These are phyloP conservation scores for Ascochyta viciae-villosae DNA, from an alignment of 2,329 filamentous ascomycete genomes.

Conservation along the genomic window DNA sequence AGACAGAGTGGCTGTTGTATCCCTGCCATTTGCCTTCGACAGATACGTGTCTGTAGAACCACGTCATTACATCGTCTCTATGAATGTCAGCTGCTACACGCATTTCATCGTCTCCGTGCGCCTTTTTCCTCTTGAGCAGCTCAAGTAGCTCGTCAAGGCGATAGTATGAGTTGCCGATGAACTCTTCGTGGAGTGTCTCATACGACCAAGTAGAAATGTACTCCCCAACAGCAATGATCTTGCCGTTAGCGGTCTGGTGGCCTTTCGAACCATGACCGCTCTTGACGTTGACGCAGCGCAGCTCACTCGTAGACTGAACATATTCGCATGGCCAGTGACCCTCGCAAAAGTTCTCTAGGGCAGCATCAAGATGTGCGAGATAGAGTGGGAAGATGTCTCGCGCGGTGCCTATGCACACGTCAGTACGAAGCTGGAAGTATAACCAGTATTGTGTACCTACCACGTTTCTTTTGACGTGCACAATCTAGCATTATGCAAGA, in stretches of 20 bases:
- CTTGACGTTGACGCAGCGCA: slow-evolving; percentile 52
- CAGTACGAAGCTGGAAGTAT: too few relatives aligned
- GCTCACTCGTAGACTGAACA: slow-evolving; percentile 36
- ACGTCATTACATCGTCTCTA: too few relatives aligned
- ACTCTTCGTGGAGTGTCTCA: too few relatives aligned
- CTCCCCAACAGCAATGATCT: too few relatives aligned
- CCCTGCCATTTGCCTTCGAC: slow-evolving; percentile 7
- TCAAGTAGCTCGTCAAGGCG: too few relatives aligned
- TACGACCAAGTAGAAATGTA: too few relatives aligned
- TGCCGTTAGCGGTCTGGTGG: too few relatives aligned
- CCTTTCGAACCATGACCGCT: slow-evolving; percentile 33
- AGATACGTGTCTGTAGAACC: slow-evolving; percentile 1
- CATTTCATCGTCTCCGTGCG: too few relatives aligned
- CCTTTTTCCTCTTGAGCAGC: too few relatives aligned
- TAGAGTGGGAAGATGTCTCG: slow-evolving; percentile 36
- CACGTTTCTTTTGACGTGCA: slow-evolving; percentile 46
- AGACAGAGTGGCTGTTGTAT: slow-evolving; percentile 53
- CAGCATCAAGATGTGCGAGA: slow-evolving; percentile 52
- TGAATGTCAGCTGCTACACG: too few relatives aligned
- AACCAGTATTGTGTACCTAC: too few relatives aligned
- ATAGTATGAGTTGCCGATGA: too few relatives aligned
- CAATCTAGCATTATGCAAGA: slow-evolving; percentile 60
- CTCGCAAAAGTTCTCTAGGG: slow-evolving; percentile 55
- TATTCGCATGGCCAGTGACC: slow-evolving; percentile 56
- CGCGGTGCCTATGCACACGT: slow-evolving; percentile 8